Percentiles rank a stretch among this genome's conserved stretches.
Conservation (phyloP, 805 yeast genomes). For the Zygotorulaspora sp. region DNA sequence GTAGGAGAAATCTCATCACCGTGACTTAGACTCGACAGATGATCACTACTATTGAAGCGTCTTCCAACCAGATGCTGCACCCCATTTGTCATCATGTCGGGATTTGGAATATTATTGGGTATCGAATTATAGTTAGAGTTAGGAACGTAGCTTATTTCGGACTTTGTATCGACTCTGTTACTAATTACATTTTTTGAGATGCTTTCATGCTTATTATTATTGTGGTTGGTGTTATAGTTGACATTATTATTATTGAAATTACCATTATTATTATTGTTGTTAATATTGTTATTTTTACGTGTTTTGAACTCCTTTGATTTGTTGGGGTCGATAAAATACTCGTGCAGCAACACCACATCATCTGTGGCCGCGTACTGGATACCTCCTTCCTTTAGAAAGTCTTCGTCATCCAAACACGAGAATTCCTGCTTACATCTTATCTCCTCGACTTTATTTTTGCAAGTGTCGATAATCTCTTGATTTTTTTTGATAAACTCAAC, state of each 20-base stretch:
- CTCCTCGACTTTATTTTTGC: conserved; percentile 16
- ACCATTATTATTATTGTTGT: neutral
- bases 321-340: conserved; percentile 26
- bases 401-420: conserved; percentile 21
- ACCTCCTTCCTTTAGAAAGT: conserved; percentile 20
- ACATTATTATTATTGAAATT: neutral
- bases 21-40: neutral
- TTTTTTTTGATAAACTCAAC: conserved; percentile 50
- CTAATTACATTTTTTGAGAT: neutral
- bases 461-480: conserved; percentile 21
- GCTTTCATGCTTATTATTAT: neutral
- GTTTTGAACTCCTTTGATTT: conserved; percentile 25
- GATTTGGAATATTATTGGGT: neutral
- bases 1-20: neutral
- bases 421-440: conserved; percentile 13
- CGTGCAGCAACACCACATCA: conserved; percentile 22
- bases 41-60: neutral
- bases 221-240: neutral
- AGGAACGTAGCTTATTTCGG: neutral
- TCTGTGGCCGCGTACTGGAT: conserved; percentile 22
- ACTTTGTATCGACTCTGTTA: neutral
- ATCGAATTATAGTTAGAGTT: neutral
- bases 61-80: neutral
- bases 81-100: neutral
- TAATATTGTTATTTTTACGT: conserved; percentile 11